phyloP scores from a whole-genome alignment of 164 flowering plant species.

The Kingdonia uniflora region DNA sequence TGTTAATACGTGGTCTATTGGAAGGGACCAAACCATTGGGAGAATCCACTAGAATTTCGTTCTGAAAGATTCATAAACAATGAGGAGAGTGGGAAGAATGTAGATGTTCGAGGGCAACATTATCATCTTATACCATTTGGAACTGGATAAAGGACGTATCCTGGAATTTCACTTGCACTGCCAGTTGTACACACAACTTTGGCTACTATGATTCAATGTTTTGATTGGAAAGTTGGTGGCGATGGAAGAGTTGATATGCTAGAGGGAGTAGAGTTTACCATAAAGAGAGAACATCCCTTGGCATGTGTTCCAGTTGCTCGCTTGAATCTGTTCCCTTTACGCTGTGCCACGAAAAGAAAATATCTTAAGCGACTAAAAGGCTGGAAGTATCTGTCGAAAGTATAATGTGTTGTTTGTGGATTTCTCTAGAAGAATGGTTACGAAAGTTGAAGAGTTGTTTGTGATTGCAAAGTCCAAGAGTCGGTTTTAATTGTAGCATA shows the following conservation, averaged over 20 bases:
- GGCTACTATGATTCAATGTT: constrained; percentile 41
- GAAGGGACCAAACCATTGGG: constrained; percentile 51
- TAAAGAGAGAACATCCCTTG: constrained; percentile 25
- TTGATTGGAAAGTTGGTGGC: constrained; percentile 33
- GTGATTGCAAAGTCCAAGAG: too few relatives aligned
- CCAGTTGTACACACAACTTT: constrained; percentile 20
- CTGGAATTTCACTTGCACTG: constrained; percentile 33
- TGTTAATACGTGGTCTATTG: constrained; percentile 48
- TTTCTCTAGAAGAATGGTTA: too few relatives aligned
- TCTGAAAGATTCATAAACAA: constrained; percentile 54
- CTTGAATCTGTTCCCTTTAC: constrained; percentile 9
- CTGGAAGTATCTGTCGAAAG: too few relatives aligned
- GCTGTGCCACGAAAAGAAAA: not conserved
- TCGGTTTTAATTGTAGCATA: too few relatives aligned
- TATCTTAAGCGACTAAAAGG: too few relatives aligned
- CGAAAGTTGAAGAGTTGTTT: too few relatives aligned
- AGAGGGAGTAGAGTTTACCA: constrained; percentile 27
- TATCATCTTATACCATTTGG: constrained; percentile 45
- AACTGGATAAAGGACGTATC: constrained; percentile 43
- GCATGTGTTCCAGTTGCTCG: constrained; percentile 13
- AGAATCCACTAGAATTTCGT: constrained; percentile 33
- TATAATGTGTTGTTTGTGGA: too few relatives aligned
- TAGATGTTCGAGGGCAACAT: constrained; percentile 30
- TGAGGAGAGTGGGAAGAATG: constrained; percentile 6
- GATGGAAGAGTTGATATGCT: constrained; percentile 22